Conservation (phyloP, 2,329 filamentous ascomycete genomes). For the Stagonosporopsis cucurbitacearum region DNA sequence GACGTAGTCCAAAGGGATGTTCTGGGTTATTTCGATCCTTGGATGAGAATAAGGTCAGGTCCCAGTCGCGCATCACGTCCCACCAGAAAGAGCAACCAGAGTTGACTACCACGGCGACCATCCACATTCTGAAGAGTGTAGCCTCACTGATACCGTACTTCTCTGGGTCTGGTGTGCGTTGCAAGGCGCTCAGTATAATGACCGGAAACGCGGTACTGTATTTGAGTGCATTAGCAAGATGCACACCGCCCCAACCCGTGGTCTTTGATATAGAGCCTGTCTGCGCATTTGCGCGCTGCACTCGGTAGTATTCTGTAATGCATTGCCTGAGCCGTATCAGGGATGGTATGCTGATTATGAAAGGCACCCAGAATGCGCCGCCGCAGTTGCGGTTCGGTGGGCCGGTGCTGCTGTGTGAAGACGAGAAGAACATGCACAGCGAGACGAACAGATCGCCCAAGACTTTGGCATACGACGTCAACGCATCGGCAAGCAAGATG, state of each 20-base stretch:
- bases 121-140: slow-evolving; percentile 63
- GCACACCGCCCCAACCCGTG: slow-evolving; percentile 79
- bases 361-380: slow-evolving; percentile 77
- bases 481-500: slow-evolving; percentile 87
- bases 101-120: slow-evolving; percentile 78
- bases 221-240: slow-evolving; percentile 92
- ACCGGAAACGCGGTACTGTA: slow-evolving; percentile 95
- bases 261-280: slow-evolving; percentile 49
- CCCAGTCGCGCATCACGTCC: slow-evolving; percentile 97
- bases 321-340: slow-evolving; percentile 91
- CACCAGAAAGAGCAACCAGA: slow-evolving; percentile 97
- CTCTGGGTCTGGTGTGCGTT: slow-evolving; percentile 66
- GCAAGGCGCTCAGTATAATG: slow-evolving; percentile 77
- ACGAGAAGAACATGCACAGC: slow-evolving; percentile 86
- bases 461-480: slow-evolving; percentile 94
- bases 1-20: slow-evolving; percentile 78
- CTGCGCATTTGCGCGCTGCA: slow-evolving; percentile 61
- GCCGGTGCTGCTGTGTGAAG: slow-evolving; percentile 74
- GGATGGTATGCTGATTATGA: slow-evolving; percentile 83
- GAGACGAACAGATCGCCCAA: slow-evolving; percentile 88
- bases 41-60: slow-evolving; percentile 79
- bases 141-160: slow-evolving; percentile 61
- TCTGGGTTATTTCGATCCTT: slow-evolving; percentile 66
- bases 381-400: slow-evolving; percentile 83
- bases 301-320: slow-evolving; percentile 82